Evolutionary conservation across 345 rosid genomes (phyloP).

Genomic region (Abelmoschus esculentus): DNA sequence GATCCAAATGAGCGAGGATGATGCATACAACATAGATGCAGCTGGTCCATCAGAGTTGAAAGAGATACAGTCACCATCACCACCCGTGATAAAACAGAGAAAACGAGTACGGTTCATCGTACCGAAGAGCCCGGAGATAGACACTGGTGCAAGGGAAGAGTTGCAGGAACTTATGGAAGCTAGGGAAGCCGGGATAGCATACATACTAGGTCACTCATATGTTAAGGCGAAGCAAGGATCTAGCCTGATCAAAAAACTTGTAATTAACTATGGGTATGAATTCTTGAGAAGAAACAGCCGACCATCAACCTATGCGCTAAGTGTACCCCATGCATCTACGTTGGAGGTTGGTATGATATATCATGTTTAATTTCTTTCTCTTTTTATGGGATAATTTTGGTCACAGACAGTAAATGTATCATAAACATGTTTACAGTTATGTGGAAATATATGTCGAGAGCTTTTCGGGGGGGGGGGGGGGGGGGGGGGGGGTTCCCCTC

Average conservation of each 20-base stretch:
- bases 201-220: conserved; percentile 78
- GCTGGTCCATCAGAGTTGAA: conserved; percentile 51
- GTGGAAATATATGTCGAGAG: neutral
- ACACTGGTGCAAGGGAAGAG: conserved; percentile 49
- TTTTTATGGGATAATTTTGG: neutral
- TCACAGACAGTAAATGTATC: neutral
- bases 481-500: too few relatives aligned
- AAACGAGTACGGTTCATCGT: conserved; percentile 71
- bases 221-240: conserved; percentile 80
- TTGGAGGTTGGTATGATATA: conserved; percentile 91
- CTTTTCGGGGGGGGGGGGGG: too few relatives aligned
- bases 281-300: conserved; percentile 81
- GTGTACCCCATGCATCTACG: conserved; percentile 71
- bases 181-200: conserved; percentile 81
- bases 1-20: conserved; percentile 45
- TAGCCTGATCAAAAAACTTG: conserved; percentile 52
- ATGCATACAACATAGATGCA: conserved; percentile 22
- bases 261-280: conserved; percentile 66
- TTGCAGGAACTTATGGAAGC: conserved; percentile 72
- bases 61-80: conserved; percentile 49
- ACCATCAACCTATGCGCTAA: conserved; percentile 39
- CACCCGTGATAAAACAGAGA: conserved; percentile 26
- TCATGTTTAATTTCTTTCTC: conserved; percentile 32
- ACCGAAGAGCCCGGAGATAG: conserved; percentile 67
- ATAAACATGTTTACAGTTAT: neutral